phyloP scores from a whole-genome alignment of 2,329 filamentous ascomycete genomes.

The Madurella mycetomatis region DNA sequence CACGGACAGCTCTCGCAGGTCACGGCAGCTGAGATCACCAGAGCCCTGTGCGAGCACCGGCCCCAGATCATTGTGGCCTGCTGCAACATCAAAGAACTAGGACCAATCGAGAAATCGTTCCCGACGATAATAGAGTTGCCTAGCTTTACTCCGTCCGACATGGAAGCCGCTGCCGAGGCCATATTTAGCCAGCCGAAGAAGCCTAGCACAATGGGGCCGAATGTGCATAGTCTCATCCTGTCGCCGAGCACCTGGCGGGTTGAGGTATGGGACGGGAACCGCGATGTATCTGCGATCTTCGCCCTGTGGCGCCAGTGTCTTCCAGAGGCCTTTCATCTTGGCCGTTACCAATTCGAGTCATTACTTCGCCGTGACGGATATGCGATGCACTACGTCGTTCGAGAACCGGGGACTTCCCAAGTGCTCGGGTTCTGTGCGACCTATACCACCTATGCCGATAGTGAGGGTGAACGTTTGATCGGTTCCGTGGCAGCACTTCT shows the following conservation, averaged over 20 bases:
- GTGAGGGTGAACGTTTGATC: slow-evolving; percentile 47
- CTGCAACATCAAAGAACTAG: slow-evolving; percentile 40
- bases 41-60: slow-evolving; percentile 42
- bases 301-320: slow-evolving; percentile 46
- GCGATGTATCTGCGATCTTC: slow-evolving; percentile 39
- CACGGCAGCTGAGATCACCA: slow-evolving; percentile 44
- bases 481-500: slow-evolving; percentile 53
- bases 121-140: slow-evolving; percentile 49
- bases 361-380: slow-evolving; percentile 53
- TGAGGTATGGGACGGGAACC: slow-evolving; percentile 36
- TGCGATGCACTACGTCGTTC: slow-evolving; percentile 53
- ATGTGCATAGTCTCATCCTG: slow-evolving; percentile 30
- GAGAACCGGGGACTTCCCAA: slow-evolving; percentile 39
- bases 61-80: slow-evolving; percentile 52
- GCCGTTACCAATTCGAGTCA: slow-evolving; percentile 38
- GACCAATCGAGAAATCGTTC: slow-evolving; percentile 39
- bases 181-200: slow-evolving; percentile 42
- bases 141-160: slow-evolving; percentile 43
- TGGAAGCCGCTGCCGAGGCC: slow-evolving; percentile 48
- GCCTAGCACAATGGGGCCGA: slow-evolving; percentile 17
- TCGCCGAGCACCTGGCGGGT: slow-evolving; percentile 39
- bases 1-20: slow-evolving; percentile 48
- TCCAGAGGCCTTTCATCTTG: slow-evolving; percentile 44
- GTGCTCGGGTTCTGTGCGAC: slow-evolving; percentile 57
- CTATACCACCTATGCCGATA: slow-evolving; percentile 54